Evolutionary conservation across 495 filamentous ascomycete species (phyloP).

Genomic region (Penicillium cataractarum): DNA sequence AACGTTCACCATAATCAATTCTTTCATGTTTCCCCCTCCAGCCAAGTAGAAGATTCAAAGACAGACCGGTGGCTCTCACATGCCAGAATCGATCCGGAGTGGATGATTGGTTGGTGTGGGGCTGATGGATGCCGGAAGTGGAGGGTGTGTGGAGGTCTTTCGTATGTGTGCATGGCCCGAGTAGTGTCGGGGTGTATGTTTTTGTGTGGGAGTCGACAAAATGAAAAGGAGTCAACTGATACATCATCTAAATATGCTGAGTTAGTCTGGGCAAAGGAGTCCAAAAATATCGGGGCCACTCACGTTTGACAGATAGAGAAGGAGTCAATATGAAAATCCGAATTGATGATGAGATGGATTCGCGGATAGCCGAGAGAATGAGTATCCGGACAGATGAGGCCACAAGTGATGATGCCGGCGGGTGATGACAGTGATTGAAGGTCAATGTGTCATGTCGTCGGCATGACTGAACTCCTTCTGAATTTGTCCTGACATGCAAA

Average conservation of each 20-base stretch:
- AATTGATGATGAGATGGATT: too few relatives aligned
- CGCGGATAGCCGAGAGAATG: neutral
- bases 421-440: neutral
- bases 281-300: neutral
- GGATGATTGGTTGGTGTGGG: neutral
- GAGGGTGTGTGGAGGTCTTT: neutral
- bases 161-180: too few relatives aligned
- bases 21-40: neutral
- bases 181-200: neutral
- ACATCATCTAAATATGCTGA: neutral
- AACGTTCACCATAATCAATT: neutral
- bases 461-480: neutral
- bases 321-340: too few relatives aligned
- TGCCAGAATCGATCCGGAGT: neutral
- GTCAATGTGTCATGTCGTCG: neutral
- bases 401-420: neutral
- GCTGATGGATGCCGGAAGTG: neutral
- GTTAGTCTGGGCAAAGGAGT: neutral
- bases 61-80: neutral
- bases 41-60: neutral
- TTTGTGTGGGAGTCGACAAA: neutral
- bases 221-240: neutral
- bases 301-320: neutral
- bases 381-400: neutral
- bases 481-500: constrained; percentile 5